Evolutionary conservation across 1,139 yeast species (phyloP).

Genomic region (Saccharomyces hybrid): DNA sequence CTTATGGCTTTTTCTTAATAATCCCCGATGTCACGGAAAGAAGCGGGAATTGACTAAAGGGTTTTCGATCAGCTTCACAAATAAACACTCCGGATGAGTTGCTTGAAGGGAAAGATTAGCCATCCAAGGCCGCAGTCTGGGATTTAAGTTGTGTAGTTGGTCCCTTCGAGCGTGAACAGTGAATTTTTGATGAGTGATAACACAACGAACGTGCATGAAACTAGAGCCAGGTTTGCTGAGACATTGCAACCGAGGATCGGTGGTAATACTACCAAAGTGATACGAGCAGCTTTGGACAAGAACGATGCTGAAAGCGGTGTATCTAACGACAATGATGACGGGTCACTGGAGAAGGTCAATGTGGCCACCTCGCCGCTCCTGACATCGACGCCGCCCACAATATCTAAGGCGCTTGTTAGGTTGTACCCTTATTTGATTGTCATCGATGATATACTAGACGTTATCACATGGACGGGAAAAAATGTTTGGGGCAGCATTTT

Average conservation of each 20-base stretch:
- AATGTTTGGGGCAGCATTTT: conserved; percentile 72
- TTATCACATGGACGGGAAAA: conserved; percentile 87
- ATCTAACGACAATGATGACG: conserved; percentile 10
- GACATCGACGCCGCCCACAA: conserved; percentile 83
- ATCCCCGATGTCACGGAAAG: background rate
- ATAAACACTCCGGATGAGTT: background rate
- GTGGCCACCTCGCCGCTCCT: conserved; percentile 48
- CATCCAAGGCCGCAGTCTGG: background rate
- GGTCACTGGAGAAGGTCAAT: background rate
- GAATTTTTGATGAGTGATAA: conserved; percentile 15
- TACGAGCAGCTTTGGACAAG: conserved; percentile 27
- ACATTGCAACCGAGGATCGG: conserved; percentile 24
- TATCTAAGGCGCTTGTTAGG: conserved; percentile 71
- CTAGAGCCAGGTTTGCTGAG: conserved; percentile 28
- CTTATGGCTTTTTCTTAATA: background rate
- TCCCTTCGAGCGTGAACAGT: background rate
- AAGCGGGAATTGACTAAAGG: background rate
- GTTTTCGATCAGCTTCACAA: background rate
- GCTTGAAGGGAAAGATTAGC: background rate
- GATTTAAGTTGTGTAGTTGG: background rate
- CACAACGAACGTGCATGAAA: conserved; percentile 14
- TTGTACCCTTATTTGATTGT: conserved; percentile 78
- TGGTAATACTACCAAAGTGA: conserved; percentile 23
- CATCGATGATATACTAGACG: conserved; percentile 58
- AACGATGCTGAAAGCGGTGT: conserved; percentile 5